A percentile compares a stretch with the other conserved stretches of the same genome.
Evolutionary conservation across 73 alveolate genomes (phyloP).

Genomic region (Uronychia setigera): DNA sequence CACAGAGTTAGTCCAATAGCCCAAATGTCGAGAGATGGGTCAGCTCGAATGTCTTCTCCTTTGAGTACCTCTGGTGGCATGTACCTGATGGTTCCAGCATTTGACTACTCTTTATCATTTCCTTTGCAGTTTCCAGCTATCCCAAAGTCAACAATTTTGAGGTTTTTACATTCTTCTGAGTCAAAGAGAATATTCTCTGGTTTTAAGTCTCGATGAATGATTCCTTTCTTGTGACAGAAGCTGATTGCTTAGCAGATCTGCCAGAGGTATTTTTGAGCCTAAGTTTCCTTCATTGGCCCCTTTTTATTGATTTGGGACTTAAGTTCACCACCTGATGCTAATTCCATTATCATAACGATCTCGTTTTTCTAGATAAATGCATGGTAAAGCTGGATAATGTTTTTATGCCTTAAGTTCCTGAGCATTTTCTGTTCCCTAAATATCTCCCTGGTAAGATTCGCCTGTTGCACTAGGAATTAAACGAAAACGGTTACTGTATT

Average conservation of each 20-base stretch:
- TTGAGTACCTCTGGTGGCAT: slow-evolving; percentile 69
- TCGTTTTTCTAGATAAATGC: slow-evolving; percentile 66
- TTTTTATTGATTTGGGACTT: slow-evolving; percentile 23
- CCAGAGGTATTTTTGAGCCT: slow-evolving; percentile 53
- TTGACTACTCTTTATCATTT: slow-evolving; percentile 42
- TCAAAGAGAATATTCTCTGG: slow-evolving; percentile 61
- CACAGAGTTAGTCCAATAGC: slow-evolving; percentile 61
- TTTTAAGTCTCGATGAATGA: slow-evolving; percentile 71
- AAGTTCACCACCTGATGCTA: slow-evolving; percentile 92
- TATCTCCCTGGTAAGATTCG: slow-evolving; percentile 56
- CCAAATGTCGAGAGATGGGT: slow-evolving; percentile 66
- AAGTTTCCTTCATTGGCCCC: slow-evolving; percentile 37
- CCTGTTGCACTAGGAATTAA: slow-evolving; percentile 31
- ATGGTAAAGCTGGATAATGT: slow-evolving; percentile 70
- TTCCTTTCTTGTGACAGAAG: slow-evolving; percentile 69
- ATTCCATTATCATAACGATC: slow-evolving; percentile 87
- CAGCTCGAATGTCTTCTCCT: slow-evolving; percentile 19
- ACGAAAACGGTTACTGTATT: background rate
- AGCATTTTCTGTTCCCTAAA: slow-evolving; percentile 80
- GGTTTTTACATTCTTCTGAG: slow-evolving; percentile 4
- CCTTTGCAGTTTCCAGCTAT: slow-evolving; percentile 64
- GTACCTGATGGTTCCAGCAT: slow-evolving; percentile 63
- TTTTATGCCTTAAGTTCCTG: slow-evolving; percentile 68
- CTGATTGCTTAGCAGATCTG: slow-evolving; percentile 53
- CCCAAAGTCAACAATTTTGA: slow-evolving; percentile 69